Evolutionary conservation across 2,329 filamentous ascomycete genomes (phyloP).

Genomic region (Fusarium sp.): DNA sequence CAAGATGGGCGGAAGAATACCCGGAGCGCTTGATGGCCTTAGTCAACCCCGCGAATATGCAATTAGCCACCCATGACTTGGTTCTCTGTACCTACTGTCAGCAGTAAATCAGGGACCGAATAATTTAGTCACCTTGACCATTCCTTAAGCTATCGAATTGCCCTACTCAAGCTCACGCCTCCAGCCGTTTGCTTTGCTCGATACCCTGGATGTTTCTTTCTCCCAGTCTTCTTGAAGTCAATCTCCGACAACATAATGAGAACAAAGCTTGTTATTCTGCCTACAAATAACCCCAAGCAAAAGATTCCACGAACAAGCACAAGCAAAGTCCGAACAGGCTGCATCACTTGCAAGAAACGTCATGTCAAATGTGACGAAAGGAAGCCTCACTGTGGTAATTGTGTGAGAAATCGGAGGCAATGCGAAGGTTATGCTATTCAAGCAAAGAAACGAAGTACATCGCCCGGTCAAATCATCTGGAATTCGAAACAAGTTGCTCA

Average conservation of each 20-base stretch:
- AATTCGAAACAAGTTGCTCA: slow-evolving; percentile 35
- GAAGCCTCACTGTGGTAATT: slow-evolving; percentile 33
- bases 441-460: background rate
- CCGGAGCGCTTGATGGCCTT: background rate
- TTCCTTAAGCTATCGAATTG: background rate
- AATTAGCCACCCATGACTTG: background rate
- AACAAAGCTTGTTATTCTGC: background rate
- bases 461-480: slow-evolving; percentile 38
- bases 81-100: background rate
- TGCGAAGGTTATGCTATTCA: slow-evolving; percentile 31
- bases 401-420: slow-evolving; percentile 19
- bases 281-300: background rate
- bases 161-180: background rate
- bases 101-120: background rate
- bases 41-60: background rate
- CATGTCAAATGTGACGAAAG: slow-evolving; percentile 42
- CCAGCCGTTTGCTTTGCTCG: background rate
- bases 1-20: background rate
- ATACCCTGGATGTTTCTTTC: background rate
- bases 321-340: slow-evolving; percentile 38
- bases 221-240: background rate
- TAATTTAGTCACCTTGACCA: background rate
- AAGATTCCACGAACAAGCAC: slow-evolving; percentile 38
- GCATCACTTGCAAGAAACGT: slow-evolving; percentile 42
- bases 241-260: background rate